A percentile compares a stretch with the other conserved stretches of the same genome.
phyloP scores from a whole-genome alignment of 2,329 filamentous ascomycete genomes.

The Elsinoe perseae region DNA sequence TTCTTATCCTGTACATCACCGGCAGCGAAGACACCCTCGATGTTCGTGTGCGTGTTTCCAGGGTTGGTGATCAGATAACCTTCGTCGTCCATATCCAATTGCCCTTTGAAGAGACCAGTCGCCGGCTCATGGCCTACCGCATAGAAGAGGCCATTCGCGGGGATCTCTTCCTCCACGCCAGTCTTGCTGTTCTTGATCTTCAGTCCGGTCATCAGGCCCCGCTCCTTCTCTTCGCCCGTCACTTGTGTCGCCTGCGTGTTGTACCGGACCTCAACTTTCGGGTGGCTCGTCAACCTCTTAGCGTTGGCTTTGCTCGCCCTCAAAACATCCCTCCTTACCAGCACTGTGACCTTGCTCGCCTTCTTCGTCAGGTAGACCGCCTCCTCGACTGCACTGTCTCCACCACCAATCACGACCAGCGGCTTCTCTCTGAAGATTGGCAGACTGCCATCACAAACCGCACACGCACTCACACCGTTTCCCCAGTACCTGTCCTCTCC shows the following conservation, averaged over 20 bases:
- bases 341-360: conserved; percentile 85
- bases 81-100: conserved; percentile 80
- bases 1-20: conserved; percentile 98
- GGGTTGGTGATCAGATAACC: conserved; percentile 86
- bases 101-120: conserved; percentile 79
- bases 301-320: conserved; percentile 91
- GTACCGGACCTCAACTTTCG: conserved; percentile 86
- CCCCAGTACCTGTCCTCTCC: conserved; percentile 98
- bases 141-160: conserved; percentile 92
- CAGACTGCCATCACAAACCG: conserved; percentile 92
- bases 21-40: conserved; percentile 89
- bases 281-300: conserved; percentile 68
- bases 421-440: conserved; percentile 97
- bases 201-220: conserved; percentile 79
- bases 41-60: conserved; percentile 77
- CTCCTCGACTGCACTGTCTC: conserved; percentile 95
- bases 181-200: conserved; percentile 71
- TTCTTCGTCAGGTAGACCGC: conserved; percentile 97
- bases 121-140: conserved; percentile 95
- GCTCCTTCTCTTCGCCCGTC: conserved; percentile 66
- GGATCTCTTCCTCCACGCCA: conserved; percentile 71
- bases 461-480: conserved; percentile 90
- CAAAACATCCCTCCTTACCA: conserved; percentile 80
- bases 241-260: conserved; percentile 76
- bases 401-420: conserved; percentile 89